Conservation (phyloP, 2,329 filamentous ascomycete genomes). For the Didymella keratinophila region DNA sequence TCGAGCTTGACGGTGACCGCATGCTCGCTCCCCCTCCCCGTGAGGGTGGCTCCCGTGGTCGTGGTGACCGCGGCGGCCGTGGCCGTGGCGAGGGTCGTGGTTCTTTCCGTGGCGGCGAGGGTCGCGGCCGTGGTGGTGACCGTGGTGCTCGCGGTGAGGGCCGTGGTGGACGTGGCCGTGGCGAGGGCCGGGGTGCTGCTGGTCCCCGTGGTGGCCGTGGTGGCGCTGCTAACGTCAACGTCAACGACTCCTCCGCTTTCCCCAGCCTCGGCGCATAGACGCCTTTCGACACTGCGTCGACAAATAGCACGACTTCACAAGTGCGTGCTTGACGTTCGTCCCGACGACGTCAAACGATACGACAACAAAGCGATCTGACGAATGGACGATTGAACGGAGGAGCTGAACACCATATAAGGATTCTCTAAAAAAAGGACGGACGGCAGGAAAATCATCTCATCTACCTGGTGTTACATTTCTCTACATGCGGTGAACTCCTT, state of each 20-base stretch:
- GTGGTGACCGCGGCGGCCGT: conserved; percentile 58
- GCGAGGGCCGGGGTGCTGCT: conserved; percentile 13
- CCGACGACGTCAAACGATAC: conserved; percentile 21
- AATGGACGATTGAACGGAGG: conserved; percentile 26
- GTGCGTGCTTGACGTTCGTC: conserved; percentile 25
- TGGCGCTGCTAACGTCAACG: conserved; percentile 49
- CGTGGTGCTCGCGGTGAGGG: conserved; percentile 57
- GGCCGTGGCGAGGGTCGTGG: conserved; percentile 62
- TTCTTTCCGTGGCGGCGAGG: conserved; percentile 57
- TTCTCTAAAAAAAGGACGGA: conserved; percentile 34
- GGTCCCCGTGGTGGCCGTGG: conserved; percentile 4
- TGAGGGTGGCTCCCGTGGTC: conserved; percentile 56
- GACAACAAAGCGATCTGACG: conserved; percentile 30
- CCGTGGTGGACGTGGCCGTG: conserved; percentile 61
- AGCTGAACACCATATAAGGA: conserved; percentile 34
- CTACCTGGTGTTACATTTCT: conserved; percentile 23
- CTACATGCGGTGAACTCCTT: conserved; percentile 18
- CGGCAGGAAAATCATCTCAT: conserved; percentile 29
- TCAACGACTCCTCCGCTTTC: conserved; percentile 61
- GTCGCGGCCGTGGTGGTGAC: conserved; percentile 60
- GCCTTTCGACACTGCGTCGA: conserved; percentile 32
- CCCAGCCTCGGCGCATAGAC: conserved; percentile 60
- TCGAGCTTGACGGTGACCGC: conserved; percentile 84
- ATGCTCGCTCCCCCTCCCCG: conserved; percentile 62
- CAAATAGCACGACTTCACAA: conserved; percentile 27